Evolutionary conservation across 495 filamentous ascomycete species (phyloP).

Genomic region (Aspergillus nanangensis): DNA sequence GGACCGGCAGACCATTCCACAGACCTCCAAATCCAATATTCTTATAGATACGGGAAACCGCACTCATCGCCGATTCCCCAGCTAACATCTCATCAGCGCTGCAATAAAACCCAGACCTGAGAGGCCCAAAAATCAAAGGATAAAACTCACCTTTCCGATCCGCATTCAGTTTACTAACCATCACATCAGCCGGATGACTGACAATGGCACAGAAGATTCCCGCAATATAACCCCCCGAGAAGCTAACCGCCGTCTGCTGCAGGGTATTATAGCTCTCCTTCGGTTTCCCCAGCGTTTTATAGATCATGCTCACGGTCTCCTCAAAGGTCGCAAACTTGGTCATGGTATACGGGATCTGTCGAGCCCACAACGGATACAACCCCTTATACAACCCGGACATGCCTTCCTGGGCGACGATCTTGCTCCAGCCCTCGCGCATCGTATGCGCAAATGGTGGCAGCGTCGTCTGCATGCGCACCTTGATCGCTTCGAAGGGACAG

Average conservation of each 20-base stretch:
- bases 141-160: conserved; percentile 52
- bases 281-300: conserved; percentile 56
- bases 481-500: conserved; percentile 67
- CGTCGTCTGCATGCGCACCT: conserved; percentile 70
- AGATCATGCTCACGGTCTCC: conserved; percentile 60
- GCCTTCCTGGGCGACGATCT: conserved; percentile 57
- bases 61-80: conserved; percentile 58
- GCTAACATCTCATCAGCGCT: conserved; percentile 29
- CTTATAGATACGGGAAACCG: conserved; percentile 63
- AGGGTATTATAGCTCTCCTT: conserved; percentile 59
- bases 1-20: conserved; percentile 65
- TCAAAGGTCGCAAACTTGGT: conserved; percentile 74
- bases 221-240: conserved; percentile 68
- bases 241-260: conserved; percentile 65
- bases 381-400: conserved; percentile 61
- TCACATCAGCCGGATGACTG: conserved; percentile 63
- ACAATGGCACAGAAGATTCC: conserved; percentile 66
- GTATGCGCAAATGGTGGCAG: conserved; percentile 60
- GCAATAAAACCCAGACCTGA: background rate
- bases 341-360: conserved; percentile 75
- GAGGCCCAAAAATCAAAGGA: background rate
- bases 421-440: conserved; percentile 59
- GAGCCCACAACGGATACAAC: conserved; percentile 63
- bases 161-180: conserved; percentile 68
- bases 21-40: conserved; percentile 67